Evolutionary conservation across 2,329 filamentous ascomycete genomes (phyloP).

Genomic region (Neonectria neomacrospora): DNA sequence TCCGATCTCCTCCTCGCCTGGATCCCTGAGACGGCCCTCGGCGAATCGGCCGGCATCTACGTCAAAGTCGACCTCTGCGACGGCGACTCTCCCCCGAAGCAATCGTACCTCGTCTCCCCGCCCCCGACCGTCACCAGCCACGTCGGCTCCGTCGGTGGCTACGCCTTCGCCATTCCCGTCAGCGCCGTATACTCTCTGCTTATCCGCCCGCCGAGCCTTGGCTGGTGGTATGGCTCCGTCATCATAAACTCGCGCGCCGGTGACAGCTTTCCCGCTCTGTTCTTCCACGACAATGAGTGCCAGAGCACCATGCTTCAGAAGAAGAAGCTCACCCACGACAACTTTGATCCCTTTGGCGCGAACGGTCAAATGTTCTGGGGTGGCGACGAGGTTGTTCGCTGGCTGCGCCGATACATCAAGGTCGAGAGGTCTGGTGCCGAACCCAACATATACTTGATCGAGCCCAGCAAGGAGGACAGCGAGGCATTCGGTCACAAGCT

Average conservation of each 20-base stretch:
- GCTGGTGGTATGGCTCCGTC: conserved; percentile 98
- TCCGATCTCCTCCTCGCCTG: conserved; percentile 89
- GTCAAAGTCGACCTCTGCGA: conserved; percentile 94
- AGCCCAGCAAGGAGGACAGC: conserved; percentile 87
- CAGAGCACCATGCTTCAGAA: conserved; percentile 95
- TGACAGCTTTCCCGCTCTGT: conserved; percentile 93
- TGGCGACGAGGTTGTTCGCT: conserved; percentile 92
- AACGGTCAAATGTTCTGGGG: conserved; percentile 95
- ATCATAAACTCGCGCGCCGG: conserved; percentile 92
- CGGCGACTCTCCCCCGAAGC: conserved; percentile 80
- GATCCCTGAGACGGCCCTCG: conserved; percentile 89
- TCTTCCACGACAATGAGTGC: conserved; percentile 98
- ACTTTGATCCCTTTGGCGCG: conserved; percentile 90
- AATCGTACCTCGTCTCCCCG: conserved; percentile 90
- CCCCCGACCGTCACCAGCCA: conserved; percentile 87
- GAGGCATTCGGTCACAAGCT: conserved; percentile 78
- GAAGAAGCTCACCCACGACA: conserved; percentile 84
- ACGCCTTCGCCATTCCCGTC: conserved; percentile 91
- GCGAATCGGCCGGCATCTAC: conserved; percentile 87
- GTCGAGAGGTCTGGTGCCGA: conserved; percentile 89
- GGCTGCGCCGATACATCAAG: conserved; percentile 85
- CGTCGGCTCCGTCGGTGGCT: conserved; percentile 76
- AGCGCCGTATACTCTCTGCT: conserved; percentile 91
- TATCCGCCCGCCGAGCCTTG: conserved; percentile 89
- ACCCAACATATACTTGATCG: conserved; percentile 89